Evolutionary conservation across 2,329 filamentous ascomycete genomes (phyloP).

Genomic region (Claviceps arundinis): DNA sequence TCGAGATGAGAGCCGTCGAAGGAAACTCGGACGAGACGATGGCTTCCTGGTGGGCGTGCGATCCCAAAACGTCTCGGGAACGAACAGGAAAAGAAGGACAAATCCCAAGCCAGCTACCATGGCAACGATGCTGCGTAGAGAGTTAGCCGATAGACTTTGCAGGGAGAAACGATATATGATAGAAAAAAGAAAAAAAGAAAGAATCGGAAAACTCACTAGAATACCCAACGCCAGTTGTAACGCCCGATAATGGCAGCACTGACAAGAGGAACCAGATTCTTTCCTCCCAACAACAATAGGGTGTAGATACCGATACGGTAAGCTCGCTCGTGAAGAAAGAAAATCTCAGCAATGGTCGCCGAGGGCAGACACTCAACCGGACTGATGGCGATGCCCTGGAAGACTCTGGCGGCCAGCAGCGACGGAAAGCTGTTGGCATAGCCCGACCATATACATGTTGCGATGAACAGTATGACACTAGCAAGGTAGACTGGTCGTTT

Average conservation of each 20-base stretch:
- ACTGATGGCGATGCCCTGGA: conserved; percentile 78
- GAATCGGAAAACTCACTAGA: conserved; percentile 45
- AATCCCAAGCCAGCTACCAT: conserved; percentile 63
- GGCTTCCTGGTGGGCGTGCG: conserved; percentile 46
- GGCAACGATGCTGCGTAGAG: conserved; percentile 57
- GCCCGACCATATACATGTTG: conserved; percentile 73
- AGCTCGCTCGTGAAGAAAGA: conserved; percentile 85
- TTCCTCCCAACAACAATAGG: conserved; percentile 72
- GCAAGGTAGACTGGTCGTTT: conserved; percentile 83
- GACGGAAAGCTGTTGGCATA: conserved; percentile 69
- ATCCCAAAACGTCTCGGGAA: conserved; percentile 95
- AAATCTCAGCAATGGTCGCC: conserved; percentile 91
- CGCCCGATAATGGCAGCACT: conserved; percentile 73
- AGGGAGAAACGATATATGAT: not conserved
- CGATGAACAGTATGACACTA: conserved; percentile 63
- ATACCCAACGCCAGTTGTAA: conserved; percentile 79
- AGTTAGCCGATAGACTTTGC: not conserved
- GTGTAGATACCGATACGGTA: conserved; percentile 93
- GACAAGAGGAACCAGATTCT: conserved; percentile 78
- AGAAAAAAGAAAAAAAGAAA: not conserved
- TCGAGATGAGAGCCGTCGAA: conserved; percentile 34
- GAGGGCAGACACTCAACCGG: conserved; percentile 87
- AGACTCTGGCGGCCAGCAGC: conserved; percentile 66
- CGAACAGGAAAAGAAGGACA: conserved; percentile 70
- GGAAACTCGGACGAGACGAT: conserved; percentile 30